Base-by-base conservation (phyloP, 2,329 filamentous ascomycete species). In the Paraphoma chrysanthemicola region DNA sequence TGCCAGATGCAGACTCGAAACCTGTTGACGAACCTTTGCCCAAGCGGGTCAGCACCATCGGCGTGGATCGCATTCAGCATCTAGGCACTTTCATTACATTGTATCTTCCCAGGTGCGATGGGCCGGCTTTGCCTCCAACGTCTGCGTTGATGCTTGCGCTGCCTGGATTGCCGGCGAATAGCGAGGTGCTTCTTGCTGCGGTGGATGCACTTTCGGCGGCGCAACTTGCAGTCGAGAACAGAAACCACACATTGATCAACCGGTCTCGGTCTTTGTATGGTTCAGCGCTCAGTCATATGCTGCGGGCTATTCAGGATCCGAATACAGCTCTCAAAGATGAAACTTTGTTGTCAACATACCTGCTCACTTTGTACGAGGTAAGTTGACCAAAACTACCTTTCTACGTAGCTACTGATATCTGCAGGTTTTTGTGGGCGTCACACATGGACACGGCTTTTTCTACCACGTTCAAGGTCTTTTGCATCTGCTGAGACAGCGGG, bases 381-480 rank as follows among this genome's bases (percentile, higher is more conserved):
- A 16, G 39, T 31, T 28, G 6, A 23, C 0, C 18, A 16, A 42
- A 18, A 33, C 18, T 23, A 23, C 23, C 23, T 23, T 23, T 23
- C 23, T 23, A 23, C 23, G 23, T 23, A 23, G 23, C 5, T 23
- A 5, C 23, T 23, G 23, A 23, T 23, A 23, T 23, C 23, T 8
- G 14, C 44, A 75, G 73, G 70, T 76, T 0, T 76, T 75, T 41
- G 72, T 75, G 2, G 73, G 74, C 17, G 59, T 75, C 16, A 70
- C 67, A 1, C 62, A 67, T 17, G 73, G 72, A 9, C 68, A 72
- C 47, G 74, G 74, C 29, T 76, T 76, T 62, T 76, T 76, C 50
- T 75, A 73, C 44, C 73, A 76, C 53, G 69, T 74, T 3, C 73
- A 76, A 58, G 74, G 74, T 7, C 60, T 74, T 30, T 54, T 76